Percentiles rank a stretch among this genome's conserved stretches.
Conservation (phyloP, 1,284 basidiomycete genomes). For the Ustilago bromivora region DNA sequence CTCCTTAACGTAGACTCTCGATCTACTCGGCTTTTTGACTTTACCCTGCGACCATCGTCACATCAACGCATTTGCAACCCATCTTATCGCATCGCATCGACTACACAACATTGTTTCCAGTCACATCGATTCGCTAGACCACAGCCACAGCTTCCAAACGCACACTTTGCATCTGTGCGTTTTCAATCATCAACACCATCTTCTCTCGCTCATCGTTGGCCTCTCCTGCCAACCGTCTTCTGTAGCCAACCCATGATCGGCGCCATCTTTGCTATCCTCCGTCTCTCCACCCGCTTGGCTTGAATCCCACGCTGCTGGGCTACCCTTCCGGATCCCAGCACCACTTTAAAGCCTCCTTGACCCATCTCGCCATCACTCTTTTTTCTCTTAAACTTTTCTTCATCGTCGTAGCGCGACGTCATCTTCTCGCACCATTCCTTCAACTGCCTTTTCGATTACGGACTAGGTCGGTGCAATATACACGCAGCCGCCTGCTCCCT, state of each 20-base stretch:
- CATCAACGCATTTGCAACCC: neutral
- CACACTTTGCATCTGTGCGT: slow-evolving; percentile 2
- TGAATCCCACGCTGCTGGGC: slow-evolving; percentile 52
- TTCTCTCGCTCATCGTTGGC: slow-evolving; percentile 16
- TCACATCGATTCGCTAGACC: neutral
- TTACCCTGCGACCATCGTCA: neutral
- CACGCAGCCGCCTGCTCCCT: slow-evolving; percentile 21
- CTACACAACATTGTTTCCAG: neutral
- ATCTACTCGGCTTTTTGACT: slow-evolving; percentile 6
- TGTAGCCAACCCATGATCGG: slow-evolving; percentile 58
- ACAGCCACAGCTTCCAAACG: neutral
- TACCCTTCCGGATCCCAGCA: slow-evolving; percentile 36
- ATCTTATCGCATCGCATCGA: neutral
- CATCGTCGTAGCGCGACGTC: neutral
- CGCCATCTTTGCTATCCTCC: slow-evolving; percentile 39
- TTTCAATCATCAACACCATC: neutral
- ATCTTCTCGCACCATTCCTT: neutral
- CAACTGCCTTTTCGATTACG: neutral
- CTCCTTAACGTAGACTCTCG: slow-evolving; percentile 48
- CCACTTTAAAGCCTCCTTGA: slow-evolving; percentile 52
- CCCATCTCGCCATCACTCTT: slow-evolving; percentile 11
- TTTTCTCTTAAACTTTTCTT: neutral
- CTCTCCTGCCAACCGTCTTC: slow-evolving; percentile 43
- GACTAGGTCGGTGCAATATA: slow-evolving; percentile 15
- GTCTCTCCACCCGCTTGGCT: slow-evolving; percentile 51